Evolutionary conservation across 192 early-diverging fungal genomes (phyloP), one percentile per base, ranked within the genome.

Genomic region (Coemansia sp.): DNA sequence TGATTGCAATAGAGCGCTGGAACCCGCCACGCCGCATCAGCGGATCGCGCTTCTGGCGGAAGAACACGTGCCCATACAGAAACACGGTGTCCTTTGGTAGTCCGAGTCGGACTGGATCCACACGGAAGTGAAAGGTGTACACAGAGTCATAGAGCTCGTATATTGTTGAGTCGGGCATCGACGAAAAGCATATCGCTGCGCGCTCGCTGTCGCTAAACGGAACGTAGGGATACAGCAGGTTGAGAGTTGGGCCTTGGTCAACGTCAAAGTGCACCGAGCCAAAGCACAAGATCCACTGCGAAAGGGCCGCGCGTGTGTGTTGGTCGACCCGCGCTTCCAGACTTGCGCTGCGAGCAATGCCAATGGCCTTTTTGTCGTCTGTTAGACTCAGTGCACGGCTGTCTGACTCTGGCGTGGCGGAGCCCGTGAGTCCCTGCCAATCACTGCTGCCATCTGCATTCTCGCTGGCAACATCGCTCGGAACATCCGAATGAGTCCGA

Each of bases 41-140:
- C 12, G 88, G 80, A 75, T 98, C 95, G 74, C 89, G 87, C 75
- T 94, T 90, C 74, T 98, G 95, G 25, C 95, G 85, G 70, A 98
- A 98, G 70, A 95, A 96, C 11, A 95, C 95, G 84, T 97, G 94
- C 38, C 93, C 94, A 77, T 98, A 72, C 46, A 82, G 69, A 19
- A 82, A 82, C 20, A 82, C 59, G 39, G 45, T 64, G 59, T 77
- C 79, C 64, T 75, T 80, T 53, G 78, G 63, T 65, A 79, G 67
- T 22, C 77, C 67, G 16, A 79, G 83, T 10, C 78, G 78, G 48
- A 76, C 64, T 11, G 86, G 71, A 48, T 81, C 86, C 6, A 89
- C 87, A 61, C 89, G 87, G 50, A 89, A 84, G 55, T 90, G 85
- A 69, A 91, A 90, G 55, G 87, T 91, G 79, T 86, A 90, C 40